Conservation (phyloP, 495 filamentous ascomycete species). For the Elasticomyces elasticus region DNA sequence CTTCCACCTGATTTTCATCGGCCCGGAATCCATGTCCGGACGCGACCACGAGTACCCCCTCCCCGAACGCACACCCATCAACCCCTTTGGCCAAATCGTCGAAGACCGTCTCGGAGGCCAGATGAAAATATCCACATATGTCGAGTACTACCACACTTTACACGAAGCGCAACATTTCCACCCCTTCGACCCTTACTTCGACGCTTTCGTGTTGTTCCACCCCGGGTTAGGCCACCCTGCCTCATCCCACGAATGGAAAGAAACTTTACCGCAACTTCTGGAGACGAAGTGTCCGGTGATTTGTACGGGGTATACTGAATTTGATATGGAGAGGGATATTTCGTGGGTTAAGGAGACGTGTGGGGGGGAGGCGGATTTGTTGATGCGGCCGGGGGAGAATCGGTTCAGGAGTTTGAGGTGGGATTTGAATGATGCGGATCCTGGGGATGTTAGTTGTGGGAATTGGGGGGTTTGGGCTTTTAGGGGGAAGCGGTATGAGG, state of each 20-base stretch:
- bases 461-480: conserved; percentile 98
- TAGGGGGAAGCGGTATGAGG: conserved; percentile 87
- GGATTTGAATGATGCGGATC: conserved; percentile 94
- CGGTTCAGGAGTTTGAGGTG: conserved; percentile 87
- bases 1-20: conserved; percentile 87
- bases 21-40: conserved; percentile 87
- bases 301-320: conserved; percentile 89
- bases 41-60: conserved; percentile 84
- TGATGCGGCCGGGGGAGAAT: conserved; percentile 90
- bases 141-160: conserved; percentile 96
- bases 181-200: conserved; percentile 95
- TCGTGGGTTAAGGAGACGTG: conserved; percentile 78
- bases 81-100: conserved; percentile 86
- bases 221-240: conserved; percentile 91
- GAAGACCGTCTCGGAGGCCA: conserved; percentile 75
- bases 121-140: conserved; percentile 93
- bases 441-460: conserved; percentile 84
- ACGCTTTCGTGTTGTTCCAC: conserved; percentile 92
- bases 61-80: conserved; percentile 66
- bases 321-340: conserved; percentile 84
- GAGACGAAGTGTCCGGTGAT: conserved; percentile 93
- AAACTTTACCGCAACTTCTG: conserved; percentile 76
- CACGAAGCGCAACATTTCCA: conserved; percentile 80
- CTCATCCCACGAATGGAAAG: conserved; percentile 83
- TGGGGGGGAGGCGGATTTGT: conserved; percentile 78